Conservation (phyloP, 257 asterid species). For the Ilex asprella region DNA sequence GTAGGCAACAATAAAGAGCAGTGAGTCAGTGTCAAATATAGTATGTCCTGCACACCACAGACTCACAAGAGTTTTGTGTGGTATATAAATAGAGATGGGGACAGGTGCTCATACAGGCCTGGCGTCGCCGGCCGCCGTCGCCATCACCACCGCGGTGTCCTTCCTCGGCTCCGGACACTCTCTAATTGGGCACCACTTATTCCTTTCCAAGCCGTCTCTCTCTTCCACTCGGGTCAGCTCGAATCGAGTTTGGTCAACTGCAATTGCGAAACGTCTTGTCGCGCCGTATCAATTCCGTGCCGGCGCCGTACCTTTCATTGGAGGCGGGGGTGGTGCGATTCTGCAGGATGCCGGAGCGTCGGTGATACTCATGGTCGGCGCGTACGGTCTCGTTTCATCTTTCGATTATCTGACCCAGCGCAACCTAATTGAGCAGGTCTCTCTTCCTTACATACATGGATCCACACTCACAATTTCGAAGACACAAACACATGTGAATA, state of each 20-base stretch:
- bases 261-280: conserved; percentile 1
- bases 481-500: not conserved
- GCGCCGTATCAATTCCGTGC: conserved; percentile 22
- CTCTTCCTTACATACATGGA: not conserved
- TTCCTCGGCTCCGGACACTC: conserved; percentile 6
- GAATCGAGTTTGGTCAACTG: not conserved
- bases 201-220: conserved; percentile 6
- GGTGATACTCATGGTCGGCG: conserved; percentile 61
- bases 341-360: conserved; percentile 76
- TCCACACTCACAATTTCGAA: too few relatives aligned
- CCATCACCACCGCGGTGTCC: conserved; percentile 19
- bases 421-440: conserved; percentile 70
- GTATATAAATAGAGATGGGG: conserved; percentile 10
- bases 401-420: conserved; percentile 64
- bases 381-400: conserved; percentile 67
- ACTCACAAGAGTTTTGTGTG: too few relatives aligned
- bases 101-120: conserved; percentile 24
- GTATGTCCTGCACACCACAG: too few relatives aligned
- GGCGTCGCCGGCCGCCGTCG: conserved; percentile 12
- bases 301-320: conserved; percentile 1
- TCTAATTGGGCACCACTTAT: conserved; percentile 11
- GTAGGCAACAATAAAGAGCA: too few relatives aligned
- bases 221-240: not conserved
- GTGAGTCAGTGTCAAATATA: too few relatives aligned
- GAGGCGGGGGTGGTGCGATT: conserved; percentile 23